Percentiles rank a stretch among this genome's conserved stretches.
phyloP scores from a whole-genome alignment of 2,329 filamentous ascomycete species.

The Calonectria henricotiae region DNA sequence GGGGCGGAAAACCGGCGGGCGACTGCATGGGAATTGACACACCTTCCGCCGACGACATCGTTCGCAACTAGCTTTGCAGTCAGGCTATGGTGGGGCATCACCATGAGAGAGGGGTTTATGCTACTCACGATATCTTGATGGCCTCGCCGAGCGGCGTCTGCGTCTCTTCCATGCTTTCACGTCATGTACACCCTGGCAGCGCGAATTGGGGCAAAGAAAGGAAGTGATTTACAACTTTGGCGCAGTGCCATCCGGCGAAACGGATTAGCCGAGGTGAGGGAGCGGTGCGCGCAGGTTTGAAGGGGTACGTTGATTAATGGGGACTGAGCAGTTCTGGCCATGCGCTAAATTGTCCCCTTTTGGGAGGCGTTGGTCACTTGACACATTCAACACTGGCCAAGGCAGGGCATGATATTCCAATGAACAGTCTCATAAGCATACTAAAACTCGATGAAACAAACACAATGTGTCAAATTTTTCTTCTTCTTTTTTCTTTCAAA shows the following conservation, averaged over 20 bases:
- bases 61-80: constrained; percentile 58
- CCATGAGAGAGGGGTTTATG: constrained; percentile 25
- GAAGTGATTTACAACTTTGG: constrained; percentile 2
- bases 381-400: constrained; percentile 27
- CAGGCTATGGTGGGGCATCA: constrained; percentile 26
- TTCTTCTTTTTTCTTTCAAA: not conserved
- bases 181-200: not conserved
- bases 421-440: not conserved
- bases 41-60: constrained; percentile 64
- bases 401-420: not conserved
- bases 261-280: constrained; percentile 28
- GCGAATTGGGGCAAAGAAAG: not conserved
- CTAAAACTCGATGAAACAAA: not conserved
- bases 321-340: constrained; percentile 11
- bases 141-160: constrained; percentile 58
- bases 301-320: constrained; percentile 23
- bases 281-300: constrained; percentile 35
- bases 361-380: constrained; percentile 45
- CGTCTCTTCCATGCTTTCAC: constrained; percentile 54
- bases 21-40: constrained; percentile 19
- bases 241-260: not conserved
- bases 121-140: constrained; percentile 58
- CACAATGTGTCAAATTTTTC: no score
- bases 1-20: not conserved
- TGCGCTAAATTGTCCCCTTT: constrained; percentile 42